Percentiles rank a stretch among this genome's conserved stretches.
Evolutionary conservation across 1,139 yeast species (phyloP).

Genomic region (Pneumocystis murina): DNA sequence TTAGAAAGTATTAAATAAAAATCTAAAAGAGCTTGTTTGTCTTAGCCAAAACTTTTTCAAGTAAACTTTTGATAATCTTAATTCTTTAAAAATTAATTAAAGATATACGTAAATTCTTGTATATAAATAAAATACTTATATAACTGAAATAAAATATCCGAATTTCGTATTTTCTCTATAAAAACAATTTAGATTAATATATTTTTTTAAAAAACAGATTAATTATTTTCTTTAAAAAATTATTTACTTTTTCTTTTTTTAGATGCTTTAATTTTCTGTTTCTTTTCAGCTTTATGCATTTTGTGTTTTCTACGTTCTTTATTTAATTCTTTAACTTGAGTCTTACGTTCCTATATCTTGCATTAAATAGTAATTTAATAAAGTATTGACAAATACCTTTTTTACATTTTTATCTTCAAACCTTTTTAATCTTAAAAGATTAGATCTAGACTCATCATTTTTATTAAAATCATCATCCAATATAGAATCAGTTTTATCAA

Average conservation of each 20-base stretch:
- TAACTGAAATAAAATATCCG: too few species aligned
- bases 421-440: constrained; percentile 1
- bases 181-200: too few species aligned
- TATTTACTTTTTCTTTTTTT: constrained; percentile 4
- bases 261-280: constrained; percentile 23
- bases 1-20: too few species aligned
- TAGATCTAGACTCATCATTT: constrained; percentile 28
- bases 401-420: constrained; percentile 32
- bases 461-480: constrained; percentile 27
- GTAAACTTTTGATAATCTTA: too few species aligned
- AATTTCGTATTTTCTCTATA: too few species aligned
- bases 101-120: too few species aligned
- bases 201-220: neutral
- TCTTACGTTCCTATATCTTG: constrained; percentile 75
- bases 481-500: constrained; percentile 23
- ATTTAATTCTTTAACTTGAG: constrained; percentile 65
- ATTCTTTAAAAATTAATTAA: too few species aligned
- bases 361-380: constrained; percentile 25
- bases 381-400: constrained; percentile 35
- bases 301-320: constrained; percentile 80
- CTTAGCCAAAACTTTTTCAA: too few species aligned
- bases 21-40: too few species aligned
- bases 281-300: constrained; percentile 83
- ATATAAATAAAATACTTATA: too few species aligned
- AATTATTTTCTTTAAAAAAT: neutral